Evolutionary conservation across 73 alveolate genomes (phyloP), one percentile per base, ranked within the genome.

Genomic region (Paramecium biaurelia): DNA sequence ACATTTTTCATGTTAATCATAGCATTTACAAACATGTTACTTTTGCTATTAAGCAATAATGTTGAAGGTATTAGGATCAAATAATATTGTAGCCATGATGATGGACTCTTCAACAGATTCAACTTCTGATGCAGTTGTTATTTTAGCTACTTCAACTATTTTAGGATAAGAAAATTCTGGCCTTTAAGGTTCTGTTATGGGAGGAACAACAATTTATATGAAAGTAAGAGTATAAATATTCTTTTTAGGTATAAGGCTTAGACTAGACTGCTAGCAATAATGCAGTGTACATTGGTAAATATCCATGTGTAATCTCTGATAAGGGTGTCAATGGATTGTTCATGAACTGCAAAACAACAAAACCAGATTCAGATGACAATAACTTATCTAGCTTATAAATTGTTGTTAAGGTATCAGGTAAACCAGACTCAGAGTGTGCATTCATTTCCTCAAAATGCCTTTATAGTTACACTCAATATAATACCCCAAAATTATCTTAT

Each of bases 301-400:
- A 89, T n/a, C 94, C 94, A 15, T 89, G 94, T 63, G 85, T 42
- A 32, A 57, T 89, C 11, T 47, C 92, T 28, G 92, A 59, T 35
- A 89, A 70, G 38, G 94, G 94, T 2, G 92, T 70, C 32, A 89
- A 89, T 41, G 94, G 87, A 72, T 49, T 89, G 28, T 89, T 43
- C 76, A 38, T 89, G 79, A 89, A 76, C 67, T 89, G 94, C 53
- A 42, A 23, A 23, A 89, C 94, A 21, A 43, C 94, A 30, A 23
- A 41, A 24, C 85, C 92, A 37, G 92, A 76, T 72, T 58, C 70
- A 58, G 84, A 42, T 24, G 87, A 70, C 56, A 53, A 15, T 70
- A 89, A 89, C 49, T 32, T 37, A 63, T 57, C 88, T 49, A 35
- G 59, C 57, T 34, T 89, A 23, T 72, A 84, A 30, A 59, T 89